phyloP scores from a whole-genome alignment of 495 filamentous ascomycete species.

The Neurospora pannonica region DNA sequence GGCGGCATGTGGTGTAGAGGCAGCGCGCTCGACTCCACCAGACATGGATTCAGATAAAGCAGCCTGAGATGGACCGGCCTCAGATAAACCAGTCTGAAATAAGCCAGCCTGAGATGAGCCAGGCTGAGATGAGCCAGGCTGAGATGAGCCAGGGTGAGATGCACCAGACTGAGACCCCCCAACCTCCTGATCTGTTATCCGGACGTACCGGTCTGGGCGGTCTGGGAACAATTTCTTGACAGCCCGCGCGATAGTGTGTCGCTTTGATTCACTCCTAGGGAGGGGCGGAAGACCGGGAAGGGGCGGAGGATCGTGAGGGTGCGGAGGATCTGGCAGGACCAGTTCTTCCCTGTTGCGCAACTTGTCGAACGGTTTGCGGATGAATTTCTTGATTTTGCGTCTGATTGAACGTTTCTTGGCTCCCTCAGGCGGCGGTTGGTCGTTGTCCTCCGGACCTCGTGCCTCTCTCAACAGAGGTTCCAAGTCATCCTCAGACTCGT shows the following conservation, averaged over 20 bases:
- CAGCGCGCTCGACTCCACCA: neutral
- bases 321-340: neutral
- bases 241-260: neutral
- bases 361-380: neutral
- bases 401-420: neutral
- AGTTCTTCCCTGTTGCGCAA: neutral
- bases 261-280: neutral
- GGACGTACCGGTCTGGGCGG: neutral
- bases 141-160: neutral
- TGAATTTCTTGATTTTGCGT: neutral
- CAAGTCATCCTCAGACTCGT: neutral
- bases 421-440: neutral
- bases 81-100: too few relatives aligned
- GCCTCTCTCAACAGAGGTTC: neutral
- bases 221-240: neutral
- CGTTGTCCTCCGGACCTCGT: neutral
- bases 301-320: neutral
- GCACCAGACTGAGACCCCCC: neutral
- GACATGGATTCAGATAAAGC: neutral
- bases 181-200: neutral
- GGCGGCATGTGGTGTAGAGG: neutral
- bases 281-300: neutral
- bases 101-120: neutral
- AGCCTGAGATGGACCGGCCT: neutral
- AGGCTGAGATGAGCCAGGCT: neutral